Base-by-base conservation (phyloP, 345 rosid genomes). In the Cochlearia excelsa region DNA sequence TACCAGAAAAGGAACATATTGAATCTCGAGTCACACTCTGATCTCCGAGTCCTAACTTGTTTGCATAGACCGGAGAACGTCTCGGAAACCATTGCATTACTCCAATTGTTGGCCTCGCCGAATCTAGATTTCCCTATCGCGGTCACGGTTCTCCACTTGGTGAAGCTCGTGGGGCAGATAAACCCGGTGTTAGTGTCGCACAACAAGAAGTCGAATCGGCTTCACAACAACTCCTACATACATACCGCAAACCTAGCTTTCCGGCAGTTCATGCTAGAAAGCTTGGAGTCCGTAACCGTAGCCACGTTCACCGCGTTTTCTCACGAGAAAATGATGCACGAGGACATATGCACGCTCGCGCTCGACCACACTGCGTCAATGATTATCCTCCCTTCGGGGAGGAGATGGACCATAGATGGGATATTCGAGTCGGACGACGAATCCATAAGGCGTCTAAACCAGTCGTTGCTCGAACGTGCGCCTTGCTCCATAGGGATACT, bases 91-190 rank as follows among this genome's bases (percentile, higher is more conserved):
- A 66, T 74, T 35, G 62, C 72, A 7, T 33, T 80, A 4, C 66
- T 84, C 9, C 48, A 71, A 7, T 30, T 66, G 6, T 54, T 58
- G 1, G 43, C 50, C 33, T 75, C 81, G 0, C 50, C 67, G 0
- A 42, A 57, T 4, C 2, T 9, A 31, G 34, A 48, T 28, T 9
- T 29, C 6, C 46, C 77, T 3, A 26, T 78, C 6, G 3, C 7
- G 33, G 72, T 83, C 46, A 55, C 70, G 40, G 84, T 66, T 9
- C 78, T 78, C 64, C 85, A 80, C 46, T 79, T 83, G 30, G 49
- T 77, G 28, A 72, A 81, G 61, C 75, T 81, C 5, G 61, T 69
- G 2, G 85, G 85, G 6, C 61, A 56, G 31, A 48, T 68, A 51
- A 37, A 65, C 11, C 87, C 90, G 0, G 42, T 78, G 39, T 46